phyloP scores from a whole-genome alignment of 78 protist genomes.

The Guillardia theta region DNA sequence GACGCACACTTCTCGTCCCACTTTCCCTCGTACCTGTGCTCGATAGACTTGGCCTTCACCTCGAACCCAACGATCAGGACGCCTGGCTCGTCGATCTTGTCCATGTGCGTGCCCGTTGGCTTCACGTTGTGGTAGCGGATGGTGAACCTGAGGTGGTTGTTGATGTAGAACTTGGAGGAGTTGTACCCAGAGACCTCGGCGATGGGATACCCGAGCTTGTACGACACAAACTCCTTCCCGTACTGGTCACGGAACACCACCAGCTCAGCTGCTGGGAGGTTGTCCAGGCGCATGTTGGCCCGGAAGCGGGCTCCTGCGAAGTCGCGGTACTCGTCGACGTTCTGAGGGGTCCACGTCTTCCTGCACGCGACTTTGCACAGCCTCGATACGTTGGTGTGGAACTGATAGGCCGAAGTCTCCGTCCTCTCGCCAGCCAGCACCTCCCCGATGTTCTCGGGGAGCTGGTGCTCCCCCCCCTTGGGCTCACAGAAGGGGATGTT shows the following conservation, averaged over 20 bases:
- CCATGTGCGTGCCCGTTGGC: neutral
- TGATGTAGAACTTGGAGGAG: neutral
- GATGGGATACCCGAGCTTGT: neutral
- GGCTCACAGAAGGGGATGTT: constrained; percentile 10
- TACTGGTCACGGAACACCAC: neutral
- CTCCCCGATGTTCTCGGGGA: neutral
- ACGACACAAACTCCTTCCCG: neutral
- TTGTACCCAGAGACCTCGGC: neutral
- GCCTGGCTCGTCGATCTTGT: constrained; percentile 27
- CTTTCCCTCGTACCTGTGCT: neutral
- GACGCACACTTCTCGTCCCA: neutral
- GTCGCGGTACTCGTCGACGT: constrained; percentile 24
- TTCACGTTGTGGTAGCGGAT: neutral
- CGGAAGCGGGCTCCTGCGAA: neutral
- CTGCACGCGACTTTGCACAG: neutral
- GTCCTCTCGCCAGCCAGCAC: constrained; percentile 38
- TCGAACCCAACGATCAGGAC: neutral
- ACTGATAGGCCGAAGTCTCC: constrained; percentile 1
- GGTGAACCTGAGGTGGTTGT: constrained; percentile 23
- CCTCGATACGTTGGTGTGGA: neutral
- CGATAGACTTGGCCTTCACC: neutral
- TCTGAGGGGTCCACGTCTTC: neutral
- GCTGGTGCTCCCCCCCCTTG: neutral
- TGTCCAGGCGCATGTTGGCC: constrained; percentile 26
- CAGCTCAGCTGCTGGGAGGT: constrained; percentile 16